Conservation (phyloP, 371 early-diverging fungal species). For the Coemansia sp. region DNA sequence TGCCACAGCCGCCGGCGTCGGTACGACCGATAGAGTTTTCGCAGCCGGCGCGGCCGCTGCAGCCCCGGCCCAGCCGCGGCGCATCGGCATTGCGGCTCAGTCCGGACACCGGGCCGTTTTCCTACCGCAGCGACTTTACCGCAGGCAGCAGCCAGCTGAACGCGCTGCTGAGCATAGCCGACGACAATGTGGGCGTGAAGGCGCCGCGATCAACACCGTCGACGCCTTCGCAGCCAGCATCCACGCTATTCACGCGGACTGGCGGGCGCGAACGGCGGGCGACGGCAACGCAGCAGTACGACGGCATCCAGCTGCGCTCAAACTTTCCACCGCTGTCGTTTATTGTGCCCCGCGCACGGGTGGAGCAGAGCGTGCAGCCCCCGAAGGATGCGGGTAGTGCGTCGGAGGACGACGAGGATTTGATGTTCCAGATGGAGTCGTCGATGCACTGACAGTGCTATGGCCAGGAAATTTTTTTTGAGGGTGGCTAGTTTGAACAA, state of each 20-base stretch:
- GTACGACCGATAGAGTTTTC: too few species aligned
- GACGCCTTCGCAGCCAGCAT: constrained; percentile 21
- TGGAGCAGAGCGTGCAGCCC: constrained; percentile 5
- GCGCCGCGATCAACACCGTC: constrained; percentile 40
- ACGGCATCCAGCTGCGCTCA: constrained; percentile 21
- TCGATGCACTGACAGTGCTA: constrained; percentile 8
- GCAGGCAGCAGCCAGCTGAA: constrained; percentile 20
- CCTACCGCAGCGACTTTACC: constrained; percentile 32
- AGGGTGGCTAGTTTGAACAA: neutral
- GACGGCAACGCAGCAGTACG: neutral
- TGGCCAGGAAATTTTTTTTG: neutral
- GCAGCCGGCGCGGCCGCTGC: neutral
- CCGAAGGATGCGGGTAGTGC: neutral
- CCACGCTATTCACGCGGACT: neutral
- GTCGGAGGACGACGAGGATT: constrained; percentile 34
- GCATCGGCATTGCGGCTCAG: neutral
- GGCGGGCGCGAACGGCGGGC: neutral
- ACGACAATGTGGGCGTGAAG: constrained; percentile 1
- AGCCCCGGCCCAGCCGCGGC: too few species aligned
- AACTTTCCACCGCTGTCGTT: constrained; percentile 47
- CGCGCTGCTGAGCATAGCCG: constrained; percentile 26
- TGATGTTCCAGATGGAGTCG: constrained; percentile 48
- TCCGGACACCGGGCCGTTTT: constrained; percentile 24
- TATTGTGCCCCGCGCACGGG: constrained; percentile 35
- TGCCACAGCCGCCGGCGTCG: neutral